These are phyloP conservation scores for Phialocephala sp. DNA, from an alignment of 2,329 filamentous ascomycete species.

Conservation along the genomic window DNA sequence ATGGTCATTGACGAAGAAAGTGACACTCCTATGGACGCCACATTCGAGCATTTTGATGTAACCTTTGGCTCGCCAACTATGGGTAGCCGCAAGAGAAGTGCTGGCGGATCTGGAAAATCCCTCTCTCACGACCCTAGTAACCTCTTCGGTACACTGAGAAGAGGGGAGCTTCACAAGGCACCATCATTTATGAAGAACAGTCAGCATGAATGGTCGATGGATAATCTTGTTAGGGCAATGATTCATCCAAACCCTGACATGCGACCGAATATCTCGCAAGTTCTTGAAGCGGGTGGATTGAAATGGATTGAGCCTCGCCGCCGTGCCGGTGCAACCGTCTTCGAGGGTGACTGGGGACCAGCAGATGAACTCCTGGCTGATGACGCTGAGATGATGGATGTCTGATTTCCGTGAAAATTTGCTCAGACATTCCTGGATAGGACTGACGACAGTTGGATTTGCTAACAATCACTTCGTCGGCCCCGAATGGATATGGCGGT, in stretches of 20 bases:
- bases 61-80: conserved; percentile 47
- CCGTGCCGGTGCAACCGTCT: conserved; percentile 89
- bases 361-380: conserved; percentile 54
- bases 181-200: conserved; percentile 89
- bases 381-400: conserved; percentile 47
- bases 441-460: conserved; percentile 39
- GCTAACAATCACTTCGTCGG: conserved; percentile 19
- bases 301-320: conserved; percentile 80
- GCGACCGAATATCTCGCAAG: conserved; percentile 75
- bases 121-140: conserved; percentile 43
- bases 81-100: conserved; percentile 39
- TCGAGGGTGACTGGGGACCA: conserved; percentile 94
- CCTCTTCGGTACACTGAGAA: conserved; percentile 48
- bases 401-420: conserved; percentile 36
- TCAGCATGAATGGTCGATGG: conserved; percentile 74
- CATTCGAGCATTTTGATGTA: conserved; percentile 43
- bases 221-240: conserved; percentile 87
- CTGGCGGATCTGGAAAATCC: conserved; percentile 38
- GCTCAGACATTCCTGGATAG: conserved; percentile 41
- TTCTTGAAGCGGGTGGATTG: conserved; percentile 76
- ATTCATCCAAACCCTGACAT: conserved; percentile 75
- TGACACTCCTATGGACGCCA: conserved; percentile 39
- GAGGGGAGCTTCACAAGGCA: conserved; percentile 68
- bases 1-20: conserved; percentile 58
- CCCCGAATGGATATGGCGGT: conserved; percentile 10